Evolutionary conservation across 176 grass and related monocot species (phyloP), one percentile per base, ranked within the genome.

Genomic region (Aegilops sharonensis): DNA sequence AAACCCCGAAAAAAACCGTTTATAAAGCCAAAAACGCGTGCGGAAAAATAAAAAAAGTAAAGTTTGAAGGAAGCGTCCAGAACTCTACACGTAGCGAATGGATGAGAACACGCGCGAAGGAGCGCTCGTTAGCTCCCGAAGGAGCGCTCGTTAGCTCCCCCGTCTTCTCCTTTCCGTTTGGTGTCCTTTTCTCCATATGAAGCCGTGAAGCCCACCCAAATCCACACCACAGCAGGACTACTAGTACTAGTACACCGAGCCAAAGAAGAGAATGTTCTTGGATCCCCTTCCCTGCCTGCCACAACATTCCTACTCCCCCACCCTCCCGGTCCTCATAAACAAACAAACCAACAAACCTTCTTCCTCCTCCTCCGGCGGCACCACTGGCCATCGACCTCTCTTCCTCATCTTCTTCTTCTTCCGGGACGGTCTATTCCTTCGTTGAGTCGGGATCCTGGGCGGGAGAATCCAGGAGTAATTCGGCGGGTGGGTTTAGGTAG

Each of bases 181-280:
- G 42, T 81, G 48, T 61, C 60, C 60, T 32, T 78, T 42, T 11
- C 45, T 57, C 83, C 70, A 77, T 81, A 62, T 83, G 63, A 89
- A 81, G 75, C 48, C 25, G 88, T 48, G 77, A 80, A 20, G 68
- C 25, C 42, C 45, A 45, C 47, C 60, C 15, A 54, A 54, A 54
- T 54, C 50, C 50, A 68, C 81, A 9, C 67, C 56, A 54, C 50
- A 18, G 15, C 56, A 9, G 18, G 2, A 8, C 15, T 57, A 8
- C 27, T 27, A 27, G 52, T 56, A 39, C 57, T 30, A 48, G 71
- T 74, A 74, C 78, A 81, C 75, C 43, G 25, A 76, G 75, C 40
- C 81, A 73, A 31, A 34, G 68, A 79, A 84, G 3, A 60, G 77
- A 91, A 87, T 91, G 89, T 87, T 87, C 85, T 77, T 85, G 89